Conservation (phyloP, 371 early-diverging fungal species). For the Haplosporangium sp. region DNA sequence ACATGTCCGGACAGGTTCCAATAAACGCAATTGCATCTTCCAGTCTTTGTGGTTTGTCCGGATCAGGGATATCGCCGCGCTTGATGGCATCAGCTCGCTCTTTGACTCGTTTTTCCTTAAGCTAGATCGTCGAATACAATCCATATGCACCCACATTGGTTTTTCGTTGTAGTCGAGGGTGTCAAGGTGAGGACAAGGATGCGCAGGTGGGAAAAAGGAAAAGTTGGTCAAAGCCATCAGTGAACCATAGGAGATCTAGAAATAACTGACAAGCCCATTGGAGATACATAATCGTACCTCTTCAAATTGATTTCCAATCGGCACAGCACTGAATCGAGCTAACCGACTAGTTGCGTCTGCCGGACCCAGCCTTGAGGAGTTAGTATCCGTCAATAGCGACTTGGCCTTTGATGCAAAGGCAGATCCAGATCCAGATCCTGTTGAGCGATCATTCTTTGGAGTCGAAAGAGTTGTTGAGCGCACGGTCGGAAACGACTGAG, state of each 20-base stretch:
- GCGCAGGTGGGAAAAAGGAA: neutral
- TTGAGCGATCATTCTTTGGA: too few relatives aligned
- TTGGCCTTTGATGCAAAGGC: conserved; percentile 1
- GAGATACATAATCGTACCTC: conserved; percentile 24
- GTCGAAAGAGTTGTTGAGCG: too few relatives aligned
- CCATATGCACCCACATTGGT: neutral
- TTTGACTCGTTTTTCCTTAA: conserved; percentile 57
- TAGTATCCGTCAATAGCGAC: neutral
- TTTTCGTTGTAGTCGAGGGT: neutral
- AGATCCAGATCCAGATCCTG: neutral
- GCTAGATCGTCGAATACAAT: conserved; percentile 21
- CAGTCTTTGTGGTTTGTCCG: conserved; percentile 62
- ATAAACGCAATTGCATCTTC: conserved; percentile 77
- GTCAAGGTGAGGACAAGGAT: neutral
- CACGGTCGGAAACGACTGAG: too few relatives aligned
- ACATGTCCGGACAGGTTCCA: conserved; percentile 89
- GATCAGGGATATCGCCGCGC: conserved; percentile 69
- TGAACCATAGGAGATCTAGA: too few relatives aligned
- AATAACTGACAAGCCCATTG: neutral
- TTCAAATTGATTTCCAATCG: conserved; percentile 33
- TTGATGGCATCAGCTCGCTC: conserved; percentile 63
- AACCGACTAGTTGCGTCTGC: conserved; percentile 32
- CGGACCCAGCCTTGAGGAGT: neutral
- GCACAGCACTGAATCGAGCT: conserved; percentile 37
- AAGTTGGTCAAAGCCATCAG: neutral